Evolutionary conservation across 2,329 filamentous ascomycete genomes (phyloP).

Genomic region (Hypoxylon sp.): DNA sequence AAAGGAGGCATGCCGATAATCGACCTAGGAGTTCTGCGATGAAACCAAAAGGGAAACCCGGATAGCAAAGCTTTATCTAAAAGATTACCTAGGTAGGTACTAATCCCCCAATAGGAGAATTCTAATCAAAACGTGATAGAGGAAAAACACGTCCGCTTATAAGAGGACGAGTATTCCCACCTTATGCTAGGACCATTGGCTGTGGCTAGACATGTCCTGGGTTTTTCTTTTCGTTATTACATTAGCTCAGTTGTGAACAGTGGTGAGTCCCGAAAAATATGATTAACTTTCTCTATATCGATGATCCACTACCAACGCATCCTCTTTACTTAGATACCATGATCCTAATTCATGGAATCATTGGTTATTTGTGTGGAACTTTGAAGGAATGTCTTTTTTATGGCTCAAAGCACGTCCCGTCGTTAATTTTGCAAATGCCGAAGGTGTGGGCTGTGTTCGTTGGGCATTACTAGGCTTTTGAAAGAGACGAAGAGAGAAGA

Average conservation of each 20-base stretch:
- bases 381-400: neutral
- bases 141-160: neutral
- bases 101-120: conserved; percentile 5
- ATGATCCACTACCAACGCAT: neutral
- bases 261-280: too few species aligned
- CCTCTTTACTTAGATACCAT: neutral
- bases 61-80: neutral
- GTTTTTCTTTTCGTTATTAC: neutral
- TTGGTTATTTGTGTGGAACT: neutral
- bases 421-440: neutral
- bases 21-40: neutral
- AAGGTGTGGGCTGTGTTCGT: neutral
- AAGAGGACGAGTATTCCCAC: neutral
- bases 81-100: neutral
- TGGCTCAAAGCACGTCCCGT: neutral
- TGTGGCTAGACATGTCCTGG: neutral
- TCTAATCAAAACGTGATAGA: conserved; percentile 9
- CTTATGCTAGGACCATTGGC: neutral
- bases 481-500: neutral
- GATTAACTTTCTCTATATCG: neutral
- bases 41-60: neutral
- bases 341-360: neutral
- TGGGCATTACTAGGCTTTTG: neutral
- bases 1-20: neutral
- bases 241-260: neutral